phyloP scores from a whole-genome alignment of 2,329 filamentous ascomycete species.

The Xylaria polymorpha region DNA sequence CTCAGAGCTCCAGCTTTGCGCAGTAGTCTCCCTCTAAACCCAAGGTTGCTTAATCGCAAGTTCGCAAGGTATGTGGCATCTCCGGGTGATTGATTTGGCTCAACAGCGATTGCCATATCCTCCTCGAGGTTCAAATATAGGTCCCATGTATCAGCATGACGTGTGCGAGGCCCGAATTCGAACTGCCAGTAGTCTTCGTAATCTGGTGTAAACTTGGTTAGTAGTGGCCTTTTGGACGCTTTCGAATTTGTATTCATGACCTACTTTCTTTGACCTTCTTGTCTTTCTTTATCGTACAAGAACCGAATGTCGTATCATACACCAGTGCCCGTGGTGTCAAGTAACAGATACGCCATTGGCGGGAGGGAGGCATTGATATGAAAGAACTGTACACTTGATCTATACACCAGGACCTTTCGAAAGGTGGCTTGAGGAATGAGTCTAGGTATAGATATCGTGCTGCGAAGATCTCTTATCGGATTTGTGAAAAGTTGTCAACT shows the following conservation, averaged over 20 bases:
- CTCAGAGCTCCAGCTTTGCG: conserved; percentile 4
- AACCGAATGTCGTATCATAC: background rate
- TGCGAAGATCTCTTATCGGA: too few species aligned
- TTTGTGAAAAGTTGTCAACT: too few species aligned
- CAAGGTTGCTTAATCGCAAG: conserved; percentile 1
- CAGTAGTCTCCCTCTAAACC: background rate
- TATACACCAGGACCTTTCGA: too few species aligned
- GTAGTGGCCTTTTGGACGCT: background rate
- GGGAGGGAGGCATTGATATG: background rate
- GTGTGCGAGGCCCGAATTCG: conserved; percentile 4
- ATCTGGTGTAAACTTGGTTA: conserved; percentile 8
- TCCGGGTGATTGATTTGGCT: background rate
- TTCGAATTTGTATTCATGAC: background rate
- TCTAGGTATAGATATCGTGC: too few species aligned
- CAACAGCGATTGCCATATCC: background rate
- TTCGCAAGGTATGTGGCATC: background rate
- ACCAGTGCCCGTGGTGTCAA: conserved; percentile 8
- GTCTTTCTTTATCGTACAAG: background rate
- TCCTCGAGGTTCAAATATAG: background rate
- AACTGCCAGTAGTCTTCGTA: conserved; percentile 2
- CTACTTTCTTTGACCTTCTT: background rate
- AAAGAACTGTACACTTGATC: background rate
- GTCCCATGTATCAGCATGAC: background rate
- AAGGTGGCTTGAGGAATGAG: too few species aligned
- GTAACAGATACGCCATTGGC: too few species aligned